Evolutionary conservation across 139 green algal genomes (phyloP), one percentile per base, ranked within the genome.

Genomic region (Chlorella sorokiniana): DNA sequence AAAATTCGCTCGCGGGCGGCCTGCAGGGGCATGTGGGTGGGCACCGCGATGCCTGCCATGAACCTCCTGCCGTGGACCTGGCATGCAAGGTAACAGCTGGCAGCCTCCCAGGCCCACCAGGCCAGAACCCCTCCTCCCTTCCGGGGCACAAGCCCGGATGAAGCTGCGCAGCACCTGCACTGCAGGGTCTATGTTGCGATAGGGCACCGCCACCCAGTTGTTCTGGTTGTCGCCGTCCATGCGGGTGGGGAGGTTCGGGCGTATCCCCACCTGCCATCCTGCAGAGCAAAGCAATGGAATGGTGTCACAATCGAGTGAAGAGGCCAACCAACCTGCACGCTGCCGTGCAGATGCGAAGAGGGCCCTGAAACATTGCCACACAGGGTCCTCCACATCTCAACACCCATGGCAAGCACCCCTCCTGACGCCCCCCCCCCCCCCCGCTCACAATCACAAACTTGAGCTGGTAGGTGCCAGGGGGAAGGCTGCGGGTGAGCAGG

Each of bases 191-290:
- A 27, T 51, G 63, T 74, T 64, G 44, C n/a, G 16, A 37, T 74
- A 74, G 10, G 44, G 35, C 38, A 85, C 51, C 41, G 29, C 69
- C 70, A 81, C 61, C 44, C 54, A 84, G 84, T 97, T 97, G 89
- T 97, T 97, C 44, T 88, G 85, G 83, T 93, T 94, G 75, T 85
- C 86, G 31, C 90, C 91, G 72, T 97, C 94, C 64, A 89, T 61
- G 27, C 87, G 73, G 0, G 89, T 95, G n/a, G 90, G 88, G 76
- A 96, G 91, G 81, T 96, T 92, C 1, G 72, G 77, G 88, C 94
- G 77, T 91, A 93, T 10, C 86, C 93, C 96, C 96, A 99, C 5
- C 84, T 62, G 18, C 90, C 96, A 83, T 98, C 95, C 31, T 82
- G 77, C 45, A 35, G 4, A 6, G 40, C 31, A 51, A 37, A 18